phyloP scores from a whole-genome alignment of 2,329 filamentous ascomycete genomes.

The Coniochaeta sp. region DNA sequence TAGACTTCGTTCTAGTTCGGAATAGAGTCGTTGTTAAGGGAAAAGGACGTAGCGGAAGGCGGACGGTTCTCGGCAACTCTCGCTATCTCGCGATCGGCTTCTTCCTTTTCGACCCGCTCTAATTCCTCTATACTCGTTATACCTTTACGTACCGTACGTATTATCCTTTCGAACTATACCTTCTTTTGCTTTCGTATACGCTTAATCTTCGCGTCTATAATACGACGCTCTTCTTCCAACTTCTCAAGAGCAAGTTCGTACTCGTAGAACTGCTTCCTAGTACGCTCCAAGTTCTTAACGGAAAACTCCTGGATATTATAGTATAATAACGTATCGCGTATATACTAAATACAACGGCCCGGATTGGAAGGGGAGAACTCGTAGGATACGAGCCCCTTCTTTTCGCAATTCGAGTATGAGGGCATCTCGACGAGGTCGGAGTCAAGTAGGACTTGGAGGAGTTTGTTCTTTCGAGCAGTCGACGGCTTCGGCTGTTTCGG shows the following conservation, averaged over 20 bases:
- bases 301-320: not conserved
- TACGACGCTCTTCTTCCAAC: not conserved
- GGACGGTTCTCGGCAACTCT: not conserved
- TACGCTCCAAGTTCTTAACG: too few relatives aligned
- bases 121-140: not conserved
- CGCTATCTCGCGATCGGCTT: not conserved
- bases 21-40: not conserved
- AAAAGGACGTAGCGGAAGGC: not conserved
- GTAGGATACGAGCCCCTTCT: too few relatives aligned
- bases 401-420: too few relatives aligned
- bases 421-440: too few relatives aligned
- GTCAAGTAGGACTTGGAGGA: too few relatives aligned
- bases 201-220: not conserved
- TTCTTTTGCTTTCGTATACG: not conserved
- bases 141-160: not conserved
- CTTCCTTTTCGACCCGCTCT: not conserved
- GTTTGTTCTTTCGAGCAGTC: too few relatives aligned
- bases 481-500: too few relatives aligned
- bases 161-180: not conserved
- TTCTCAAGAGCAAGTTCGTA: too few relatives aligned
- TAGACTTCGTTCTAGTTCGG: not conserved
- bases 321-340: not conserved
- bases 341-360: not conserved
- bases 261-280: too few relatives aligned
- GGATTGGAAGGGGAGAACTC: not conserved